These are phyloP conservation scores for Globisporangium lucens DNA, from an alignment of 352 stramenopile species.

Conservation along the genomic window DNA sequence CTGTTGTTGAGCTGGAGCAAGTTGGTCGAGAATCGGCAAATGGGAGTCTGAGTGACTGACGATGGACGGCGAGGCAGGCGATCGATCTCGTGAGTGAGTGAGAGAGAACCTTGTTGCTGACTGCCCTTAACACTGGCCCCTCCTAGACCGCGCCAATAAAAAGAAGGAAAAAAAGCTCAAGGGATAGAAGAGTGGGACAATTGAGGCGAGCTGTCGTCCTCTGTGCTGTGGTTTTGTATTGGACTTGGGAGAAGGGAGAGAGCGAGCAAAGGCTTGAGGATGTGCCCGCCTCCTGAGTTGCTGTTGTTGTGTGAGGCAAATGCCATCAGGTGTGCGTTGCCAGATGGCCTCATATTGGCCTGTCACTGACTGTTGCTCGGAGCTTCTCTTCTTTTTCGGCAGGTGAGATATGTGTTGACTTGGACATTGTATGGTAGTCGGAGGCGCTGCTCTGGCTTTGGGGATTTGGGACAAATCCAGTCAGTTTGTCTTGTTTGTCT, in stretches of 20 bases:
- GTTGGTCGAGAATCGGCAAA: constrained; percentile 16
- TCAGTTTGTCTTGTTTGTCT: background rate
- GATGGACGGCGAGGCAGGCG: background rate
- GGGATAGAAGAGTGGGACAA: constrained; percentile 11
- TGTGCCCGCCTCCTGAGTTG: background rate
- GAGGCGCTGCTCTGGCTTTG: background rate
- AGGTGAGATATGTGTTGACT: background rate
- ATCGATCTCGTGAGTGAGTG: background rate
- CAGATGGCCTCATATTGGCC: background rate
- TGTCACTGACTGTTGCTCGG: background rate
- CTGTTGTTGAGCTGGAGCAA: background rate
- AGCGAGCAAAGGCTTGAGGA: constrained; percentile 5
- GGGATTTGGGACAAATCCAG: constrained; percentile 8
- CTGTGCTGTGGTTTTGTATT: background rate
- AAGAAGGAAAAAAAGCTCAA: constrained; percentile 1
- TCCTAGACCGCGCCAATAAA: constrained; percentile 5
- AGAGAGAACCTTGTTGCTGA: background rate
- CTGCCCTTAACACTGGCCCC: background rate
- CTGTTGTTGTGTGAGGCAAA: background rate
- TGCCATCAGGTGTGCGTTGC: background rate
- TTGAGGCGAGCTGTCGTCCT: background rate
- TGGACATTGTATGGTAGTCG: constrained; percentile 5
- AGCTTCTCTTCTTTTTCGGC: background rate
- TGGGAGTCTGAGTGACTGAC: constrained; percentile 12
- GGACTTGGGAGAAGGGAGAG: background rate